Evolutionary conservation across 169 alveolate genomes (phyloP), one percentile per base, ranked within the genome.

Genomic region (Cryptosporidium parvum): DNA sequence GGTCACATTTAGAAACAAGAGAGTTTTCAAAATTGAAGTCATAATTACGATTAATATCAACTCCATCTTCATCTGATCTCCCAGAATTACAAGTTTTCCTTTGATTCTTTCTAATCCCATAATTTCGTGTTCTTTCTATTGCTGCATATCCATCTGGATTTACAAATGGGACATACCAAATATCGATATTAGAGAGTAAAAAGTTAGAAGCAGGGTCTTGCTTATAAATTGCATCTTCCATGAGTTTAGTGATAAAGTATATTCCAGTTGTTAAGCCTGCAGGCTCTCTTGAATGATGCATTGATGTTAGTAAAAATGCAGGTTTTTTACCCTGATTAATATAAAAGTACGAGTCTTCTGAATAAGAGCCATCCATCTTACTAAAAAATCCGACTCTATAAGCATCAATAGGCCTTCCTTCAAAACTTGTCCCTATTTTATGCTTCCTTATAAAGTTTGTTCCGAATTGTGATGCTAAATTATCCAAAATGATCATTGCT

Each of bases 91-190:
- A 86, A 10, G 92, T 86, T 35, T 75, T 75, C 18, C 92, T 69
- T 33, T 56, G 75, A 56, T 86, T 86, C 51, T 86, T 86, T 18
- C 92, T 75, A 12, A 86, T 70, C 26, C 70, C 69, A 37, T 26
- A 69, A 48, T 44, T 42, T 31, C 62, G 48, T 26, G 72, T 65
- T n/a, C 45, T n/a, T 52, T 86, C 92, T 7, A 87, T 72, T 35
- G 85, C 91, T 18, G 52, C 92, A 70, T 85, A 91, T 44, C 92
- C 93, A 80, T 91, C 93, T 16, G 93, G 93, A 67, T 91, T 91
- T 31, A 91, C 84, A 61, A 62, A 53, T 12, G 93, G 93, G 0
- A 91, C 56, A 26, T 69, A 72, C 86, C 89, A 85, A 58, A 84
- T 37, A 16, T 69, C 75, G 7, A 45, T 75, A 21, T 37, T 59